These are phyloP conservation scores for Schizochytrium sp. DNA, from an alignment of 108 stramenopile species.

Conservation along the genomic window DNA sequence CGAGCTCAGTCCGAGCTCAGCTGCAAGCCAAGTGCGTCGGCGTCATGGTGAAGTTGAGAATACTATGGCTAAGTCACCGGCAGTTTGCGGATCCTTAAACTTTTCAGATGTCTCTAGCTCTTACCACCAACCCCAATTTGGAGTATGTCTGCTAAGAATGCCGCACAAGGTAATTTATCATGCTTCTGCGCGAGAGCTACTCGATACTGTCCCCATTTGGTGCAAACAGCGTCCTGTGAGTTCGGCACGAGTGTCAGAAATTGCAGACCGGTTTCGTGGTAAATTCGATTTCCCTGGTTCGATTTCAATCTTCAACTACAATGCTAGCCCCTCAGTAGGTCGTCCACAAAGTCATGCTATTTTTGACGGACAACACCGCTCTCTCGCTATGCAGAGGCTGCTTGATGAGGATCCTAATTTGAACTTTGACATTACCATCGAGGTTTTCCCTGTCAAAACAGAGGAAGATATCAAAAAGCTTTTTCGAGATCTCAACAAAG, in stretches of 20 bases:
- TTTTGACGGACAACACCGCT: conserved; percentile 19
- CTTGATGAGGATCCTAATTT: background rate
- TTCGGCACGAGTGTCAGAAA: background rate
- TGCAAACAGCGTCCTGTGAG: background rate
- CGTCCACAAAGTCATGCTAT: background rate
- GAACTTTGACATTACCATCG: background rate
- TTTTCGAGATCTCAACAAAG: background rate
- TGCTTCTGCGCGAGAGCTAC: too few relatives aligned
- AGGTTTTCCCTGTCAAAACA: background rate
- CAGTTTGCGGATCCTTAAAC: too few relatives aligned
- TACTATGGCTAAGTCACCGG: too few relatives aligned
- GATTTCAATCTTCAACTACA: background rate
- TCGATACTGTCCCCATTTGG: background rate
- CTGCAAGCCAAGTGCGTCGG: too few relatives aligned
- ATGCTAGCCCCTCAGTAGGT: background rate
- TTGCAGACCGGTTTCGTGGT: background rate
- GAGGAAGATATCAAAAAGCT: background rate
- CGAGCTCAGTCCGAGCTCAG: too few relatives aligned
- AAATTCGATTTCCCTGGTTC: background rate
- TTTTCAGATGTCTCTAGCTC: too few relatives aligned
- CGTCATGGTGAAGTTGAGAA: too few relatives aligned
- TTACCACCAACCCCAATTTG: too few relatives aligned
- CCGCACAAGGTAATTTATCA: too few relatives aligned
- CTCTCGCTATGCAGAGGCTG: background rate
- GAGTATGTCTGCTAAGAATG: too few relatives aligned